Conservation (phyloP, 495 filamentous ascomycete genomes). For the Penicillium atrosanguineum region DNA sequence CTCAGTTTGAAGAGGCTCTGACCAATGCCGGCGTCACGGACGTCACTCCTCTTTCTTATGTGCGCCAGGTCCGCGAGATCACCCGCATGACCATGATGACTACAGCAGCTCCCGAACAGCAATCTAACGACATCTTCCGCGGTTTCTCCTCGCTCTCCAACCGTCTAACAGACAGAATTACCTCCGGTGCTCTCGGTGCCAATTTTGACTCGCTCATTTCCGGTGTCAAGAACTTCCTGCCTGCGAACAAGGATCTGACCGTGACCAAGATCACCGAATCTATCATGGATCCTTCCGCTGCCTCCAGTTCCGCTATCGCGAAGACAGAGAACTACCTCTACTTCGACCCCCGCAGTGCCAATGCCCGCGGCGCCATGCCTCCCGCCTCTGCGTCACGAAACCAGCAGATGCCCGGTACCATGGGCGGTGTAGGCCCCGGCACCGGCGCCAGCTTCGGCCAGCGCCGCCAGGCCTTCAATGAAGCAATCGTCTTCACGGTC, state of each 20-base stretch:
- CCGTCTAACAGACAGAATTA: conserved; percentile 87
- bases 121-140: conserved; percentile 75
- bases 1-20: conserved; percentile 83
- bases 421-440: conserved; percentile 51
- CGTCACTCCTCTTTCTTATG: conserved; percentile 74
- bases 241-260: conserved; percentile 91
- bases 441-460: conserved; percentile 90
- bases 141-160: conserved; percentile 88
- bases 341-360: conserved; percentile 91
- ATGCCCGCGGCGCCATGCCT: conserved; percentile 90
- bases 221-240: conserved; percentile 98
- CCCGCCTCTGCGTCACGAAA: conserved; percentile 57
- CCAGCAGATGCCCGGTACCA: conserved; percentile 46
- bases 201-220: conserved; percentile 95
- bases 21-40: conserved; percentile 67
- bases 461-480: conserved; percentile 86
- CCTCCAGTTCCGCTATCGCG: conserved; percentile 85
- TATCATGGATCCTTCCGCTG: conserved; percentile 92
- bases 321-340: conserved; percentile 99
- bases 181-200: conserved; percentile 81
- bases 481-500: conserved; percentile 95
- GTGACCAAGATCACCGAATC: conserved; percentile 97
- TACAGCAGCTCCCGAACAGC: conserved; percentile 67
- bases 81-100: conserved; percentile 99
- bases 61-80: conserved; percentile 87